phyloP scores from a whole-genome alignment of 345 rosid genomes.

The Melastoma malabathricum region DNA sequence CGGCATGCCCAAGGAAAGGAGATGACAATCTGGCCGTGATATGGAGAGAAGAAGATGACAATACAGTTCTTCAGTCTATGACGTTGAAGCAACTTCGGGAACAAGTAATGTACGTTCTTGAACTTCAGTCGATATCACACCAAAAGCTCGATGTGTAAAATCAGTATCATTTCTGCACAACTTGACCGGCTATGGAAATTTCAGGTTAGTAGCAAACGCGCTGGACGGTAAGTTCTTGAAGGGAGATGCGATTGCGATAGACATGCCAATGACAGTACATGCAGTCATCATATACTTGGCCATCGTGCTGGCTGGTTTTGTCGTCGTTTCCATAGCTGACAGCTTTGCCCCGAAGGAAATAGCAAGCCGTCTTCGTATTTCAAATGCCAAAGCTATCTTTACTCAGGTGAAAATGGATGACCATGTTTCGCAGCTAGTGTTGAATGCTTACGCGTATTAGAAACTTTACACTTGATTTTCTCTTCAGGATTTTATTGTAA shows the following conservation, averaged over 20 bases:
- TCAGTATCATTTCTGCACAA: background rate
- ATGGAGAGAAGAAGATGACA: conserved; percentile 73
- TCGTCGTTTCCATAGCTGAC: conserved; percentile 91
- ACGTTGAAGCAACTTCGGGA: conserved; percentile 55
- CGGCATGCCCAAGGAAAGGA: conserved; percentile 34
- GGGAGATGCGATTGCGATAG: conserved; percentile 86
- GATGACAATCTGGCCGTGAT: conserved; percentile 50
- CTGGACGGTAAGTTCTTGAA: conserved; percentile 39
- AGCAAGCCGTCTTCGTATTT: conserved; percentile 56
- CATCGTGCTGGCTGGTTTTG: conserved; percentile 56
- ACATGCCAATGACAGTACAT: conserved; percentile 87
- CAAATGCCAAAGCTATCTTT: conserved; percentile 76
- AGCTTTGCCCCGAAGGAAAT: conserved; percentile 86
- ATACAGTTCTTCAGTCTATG: conserved; percentile 31
- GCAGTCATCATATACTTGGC: conserved; percentile 81
- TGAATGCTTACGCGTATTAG: background rate
- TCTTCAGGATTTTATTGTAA: conserved; percentile 59
- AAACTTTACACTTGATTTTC: background rate
- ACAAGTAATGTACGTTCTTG: conserved; percentile 60
- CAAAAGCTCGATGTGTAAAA: background rate
- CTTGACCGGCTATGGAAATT: background rate
- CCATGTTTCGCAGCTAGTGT: no score
- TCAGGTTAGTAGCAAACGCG: conserved; percentile 76
- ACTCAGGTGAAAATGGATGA: conserved; percentile 58
- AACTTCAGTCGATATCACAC: background rate